Evolutionary conservation across 2,329 filamentous ascomycete species (phyloP), one percentile per base, ranked within the genome.

Genomic region (Trichoderma koningiopsis): DNA sequence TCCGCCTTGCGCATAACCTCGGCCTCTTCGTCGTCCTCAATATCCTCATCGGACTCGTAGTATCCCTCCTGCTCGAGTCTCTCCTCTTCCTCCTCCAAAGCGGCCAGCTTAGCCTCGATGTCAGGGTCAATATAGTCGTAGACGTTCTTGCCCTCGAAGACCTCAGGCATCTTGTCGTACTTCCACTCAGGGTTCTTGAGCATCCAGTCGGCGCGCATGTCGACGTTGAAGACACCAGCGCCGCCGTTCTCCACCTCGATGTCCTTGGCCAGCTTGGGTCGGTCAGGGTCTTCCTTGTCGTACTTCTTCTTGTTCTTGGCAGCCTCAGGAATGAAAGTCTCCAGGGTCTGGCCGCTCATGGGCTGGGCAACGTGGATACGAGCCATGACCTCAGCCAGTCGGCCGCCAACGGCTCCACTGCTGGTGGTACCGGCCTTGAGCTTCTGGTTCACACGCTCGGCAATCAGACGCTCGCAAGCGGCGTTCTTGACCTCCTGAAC

Each of bases 361-460:
- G 96, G 96, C 77, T 93, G 89, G n/a, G 96, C 96, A 72, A 99
- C 96, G 83, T 99, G 96, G 70, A 99, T 99, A 78, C 96, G 89
- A 71, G 92, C 88, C 79, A 99, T 90, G 63, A 99, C 92, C 77
- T 98, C 94, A 43, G 92, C 93, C 68, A 98, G 86, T 76, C 96
- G 89, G 62, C 91, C 91, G 70, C 93, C 92, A 68, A 93, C 89
- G 53, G 88, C 87, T 74, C 94, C 94, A 68, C 87, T 91, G 77
- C 85, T 89, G 75, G 87, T 91, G 75, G 92, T 96, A 66, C 93
- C 93, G 13, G 94, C 94, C 85, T 97, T 97, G 74, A 99, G 87
- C 84, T 99, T 99, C 83, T 97, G 93, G 33, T 93, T 92, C 66
- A 98, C 96, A 73, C 96, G 88, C 79, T 97, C 93, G 31, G 95